These are phyloP conservation scores for Lasiodiplodia sp. DNA, from an alignment of 2,329 filamentous ascomycete species.

Conservation along the genomic window DNA sequence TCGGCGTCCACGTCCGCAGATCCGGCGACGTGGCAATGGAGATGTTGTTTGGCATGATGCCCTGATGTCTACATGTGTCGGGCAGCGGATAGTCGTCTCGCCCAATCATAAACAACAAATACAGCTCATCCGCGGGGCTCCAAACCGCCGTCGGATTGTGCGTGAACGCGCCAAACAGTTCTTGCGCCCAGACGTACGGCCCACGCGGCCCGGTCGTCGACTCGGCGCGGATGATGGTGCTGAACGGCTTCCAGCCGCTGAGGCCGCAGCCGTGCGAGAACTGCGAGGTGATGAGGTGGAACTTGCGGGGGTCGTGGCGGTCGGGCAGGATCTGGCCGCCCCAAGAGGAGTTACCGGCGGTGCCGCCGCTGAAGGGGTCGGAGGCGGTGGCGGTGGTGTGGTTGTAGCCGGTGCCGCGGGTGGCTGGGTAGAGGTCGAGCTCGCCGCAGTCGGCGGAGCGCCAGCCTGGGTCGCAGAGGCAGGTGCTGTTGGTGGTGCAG, in stretches of 20 bases:
- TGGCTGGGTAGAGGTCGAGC: constrained; percentile 54
- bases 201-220: constrained; percentile 53
- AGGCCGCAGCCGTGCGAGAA: constrained; percentile 57
- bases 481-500: constrained; percentile 36
- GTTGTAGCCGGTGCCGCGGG: constrained; percentile 55
- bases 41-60: constrained; percentile 34
- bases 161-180: constrained; percentile 52
- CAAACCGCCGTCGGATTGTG: constrained; percentile 58
- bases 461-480: constrained; percentile 54
- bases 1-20: constrained; percentile 9
- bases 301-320: constrained; percentile 44
- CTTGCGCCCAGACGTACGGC: constrained; percentile 53
- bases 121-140: constrained; percentile 53
- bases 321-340: constrained; percentile 57
- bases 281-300: constrained; percentile 57
- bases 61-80: constrained; percentile 31
- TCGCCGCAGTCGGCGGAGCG: constrained; percentile 52
- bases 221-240: constrained; percentile 55
- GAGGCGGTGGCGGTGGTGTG: constrained; percentile 42
- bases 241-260: constrained; percentile 56
- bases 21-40: constrained; percentile 33
- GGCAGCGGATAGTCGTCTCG: constrained; percentile 40
- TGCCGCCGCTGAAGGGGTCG: constrained; percentile 31
- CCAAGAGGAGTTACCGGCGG: constrained; percentile 56
- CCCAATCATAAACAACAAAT: constrained; percentile 57